These are phyloP conservation scores for Otatea glauca DNA, from an alignment of 176 grass and related monocot genomes.

Conservation along the genomic window DNA sequence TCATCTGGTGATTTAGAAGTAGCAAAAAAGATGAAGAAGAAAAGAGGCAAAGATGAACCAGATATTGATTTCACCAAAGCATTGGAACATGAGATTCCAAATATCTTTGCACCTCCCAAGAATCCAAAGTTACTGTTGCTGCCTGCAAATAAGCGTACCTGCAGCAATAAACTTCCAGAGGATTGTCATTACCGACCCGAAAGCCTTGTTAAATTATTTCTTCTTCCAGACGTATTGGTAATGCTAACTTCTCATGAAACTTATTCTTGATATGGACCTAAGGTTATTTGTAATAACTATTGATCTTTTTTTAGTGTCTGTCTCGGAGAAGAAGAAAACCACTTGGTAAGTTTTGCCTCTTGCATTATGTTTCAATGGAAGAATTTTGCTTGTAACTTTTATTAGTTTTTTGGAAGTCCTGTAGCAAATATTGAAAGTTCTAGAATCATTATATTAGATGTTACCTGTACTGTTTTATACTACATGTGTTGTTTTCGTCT, in stretches of 20 bases:
- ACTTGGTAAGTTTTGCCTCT: conserved; percentile 55
- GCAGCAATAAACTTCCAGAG: conserved; percentile 84
- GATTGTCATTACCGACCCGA: conserved; percentile 91
- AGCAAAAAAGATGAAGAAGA: conserved; percentile 65
- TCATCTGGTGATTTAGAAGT: conserved; percentile 55
- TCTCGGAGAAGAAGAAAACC: conserved; percentile 64
- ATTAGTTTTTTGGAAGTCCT: conserved; percentile 1
- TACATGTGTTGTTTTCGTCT: conserved; percentile 9
- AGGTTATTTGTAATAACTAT: conserved; percentile 40
- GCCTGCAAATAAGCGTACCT: conserved; percentile 56
- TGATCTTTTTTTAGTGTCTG: conserved; percentile 63
- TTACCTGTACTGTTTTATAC: background rate
- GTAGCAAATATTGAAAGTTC: background rate
- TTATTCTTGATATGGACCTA: conserved; percentile 34
- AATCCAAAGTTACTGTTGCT: conserved; percentile 72
- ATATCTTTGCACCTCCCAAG: conserved; percentile 76
- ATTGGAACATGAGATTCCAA: conserved; percentile 62
- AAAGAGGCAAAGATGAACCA: conserved; percentile 54
- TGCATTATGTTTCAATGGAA: conserved; percentile 19
- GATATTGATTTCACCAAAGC: conserved; percentile 84
- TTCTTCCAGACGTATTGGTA: conserved; percentile 89
- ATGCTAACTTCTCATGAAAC: conserved; percentile 30
- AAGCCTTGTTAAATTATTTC: conserved; percentile 91
- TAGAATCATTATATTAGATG: background rate
- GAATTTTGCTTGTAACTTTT: conserved; percentile 31